Conservation (phyloP, 2,329 filamentous ascomycete genomes). For the Pseudogymnoascus verrucosus region DNA sequence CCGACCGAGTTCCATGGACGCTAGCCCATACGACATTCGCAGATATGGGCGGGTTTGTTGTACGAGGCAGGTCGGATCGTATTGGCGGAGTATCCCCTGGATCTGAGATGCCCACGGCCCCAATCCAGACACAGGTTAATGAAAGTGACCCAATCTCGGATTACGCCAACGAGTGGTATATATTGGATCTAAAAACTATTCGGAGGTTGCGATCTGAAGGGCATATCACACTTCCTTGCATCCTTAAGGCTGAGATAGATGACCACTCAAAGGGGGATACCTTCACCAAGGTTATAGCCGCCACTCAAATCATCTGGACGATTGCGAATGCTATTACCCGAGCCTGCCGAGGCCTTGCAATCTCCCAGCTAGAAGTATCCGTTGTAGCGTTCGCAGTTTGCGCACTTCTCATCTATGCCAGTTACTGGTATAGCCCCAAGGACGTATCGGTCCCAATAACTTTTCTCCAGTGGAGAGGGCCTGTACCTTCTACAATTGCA, state of each 20-base stretch:
- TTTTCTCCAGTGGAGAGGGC: background rate
- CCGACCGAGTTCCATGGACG: background rate
- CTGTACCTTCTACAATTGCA: background rate
- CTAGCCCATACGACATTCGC: background rate
- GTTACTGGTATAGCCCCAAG: conserved; percentile 10
- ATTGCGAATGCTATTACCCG: conserved; percentile 4
- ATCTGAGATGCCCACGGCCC: background rate
- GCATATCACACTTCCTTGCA: background rate
- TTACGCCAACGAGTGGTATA: background rate
- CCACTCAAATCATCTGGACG: conserved; percentile 8
- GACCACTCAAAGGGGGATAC: conserved; percentile 3
- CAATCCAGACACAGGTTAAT: background rate
- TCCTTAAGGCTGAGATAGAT: background rate
- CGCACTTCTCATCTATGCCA: conserved; percentile 6
- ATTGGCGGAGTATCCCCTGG: too few species aligned
- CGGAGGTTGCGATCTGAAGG: background rate
- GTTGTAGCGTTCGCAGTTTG: conserved; percentile 11
- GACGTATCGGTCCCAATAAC: background rate
- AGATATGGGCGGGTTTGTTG: background rate
- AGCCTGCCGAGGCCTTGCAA: background rate
- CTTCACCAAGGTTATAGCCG: conserved; percentile 8
- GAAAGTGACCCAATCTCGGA: too few species aligned
- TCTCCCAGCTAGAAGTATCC: conserved; percentile 12
- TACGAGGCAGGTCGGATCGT: background rate
- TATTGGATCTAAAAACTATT: background rate